Conservation (phyloP, 78 protist species). For the Dictyostelium intermedium region DNA sequence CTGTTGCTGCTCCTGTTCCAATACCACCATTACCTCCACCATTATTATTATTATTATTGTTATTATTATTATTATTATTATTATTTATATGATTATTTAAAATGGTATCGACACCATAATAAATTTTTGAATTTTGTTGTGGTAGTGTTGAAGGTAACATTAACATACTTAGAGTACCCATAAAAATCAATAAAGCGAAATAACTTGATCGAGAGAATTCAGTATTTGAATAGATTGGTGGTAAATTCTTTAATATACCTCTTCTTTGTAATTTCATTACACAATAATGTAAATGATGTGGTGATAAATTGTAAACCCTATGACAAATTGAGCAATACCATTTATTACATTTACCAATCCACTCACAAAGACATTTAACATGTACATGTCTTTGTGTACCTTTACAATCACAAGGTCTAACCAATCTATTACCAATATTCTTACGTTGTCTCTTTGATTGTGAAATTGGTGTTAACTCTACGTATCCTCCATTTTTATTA, state of each 20-base stretch:
- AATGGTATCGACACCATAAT: not conserved
- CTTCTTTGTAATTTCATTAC: constrained; percentile 55
- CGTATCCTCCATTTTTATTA: not conserved
- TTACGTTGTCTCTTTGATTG: constrained; percentile 35
- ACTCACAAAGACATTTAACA: constrained; percentile 74
- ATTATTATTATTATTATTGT: not conserved
- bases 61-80: not conserved
- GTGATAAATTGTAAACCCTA: constrained; percentile 64
- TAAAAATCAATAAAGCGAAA: constrained; percentile 49
- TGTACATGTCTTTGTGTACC: constrained; percentile 71
- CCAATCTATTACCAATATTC: constrained; percentile 57
- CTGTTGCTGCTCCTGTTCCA: not conserved
- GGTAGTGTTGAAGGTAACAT: constrained; percentile 66
- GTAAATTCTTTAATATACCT: constrained; percentile 47
- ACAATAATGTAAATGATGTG: constrained; percentile 62
- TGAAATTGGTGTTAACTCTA: constrained; percentile 40
- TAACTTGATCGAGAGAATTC: constrained; percentile 66
- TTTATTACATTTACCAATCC: constrained; percentile 71
- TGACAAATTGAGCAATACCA: constrained; percentile 74
- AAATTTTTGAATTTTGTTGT: not conserved
- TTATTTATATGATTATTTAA: not conserved
- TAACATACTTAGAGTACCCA: constrained; percentile 67
- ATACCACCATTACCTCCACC: not conserved
- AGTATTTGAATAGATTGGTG: constrained; percentile 36
- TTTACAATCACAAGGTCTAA: constrained; percentile 69